A percentile compares a stretch with the other conserved stretches of the same genome.
Evolutionary conservation across 805 yeast genomes (phyloP).

Genomic region (Soucietia sequanensis): DNA sequence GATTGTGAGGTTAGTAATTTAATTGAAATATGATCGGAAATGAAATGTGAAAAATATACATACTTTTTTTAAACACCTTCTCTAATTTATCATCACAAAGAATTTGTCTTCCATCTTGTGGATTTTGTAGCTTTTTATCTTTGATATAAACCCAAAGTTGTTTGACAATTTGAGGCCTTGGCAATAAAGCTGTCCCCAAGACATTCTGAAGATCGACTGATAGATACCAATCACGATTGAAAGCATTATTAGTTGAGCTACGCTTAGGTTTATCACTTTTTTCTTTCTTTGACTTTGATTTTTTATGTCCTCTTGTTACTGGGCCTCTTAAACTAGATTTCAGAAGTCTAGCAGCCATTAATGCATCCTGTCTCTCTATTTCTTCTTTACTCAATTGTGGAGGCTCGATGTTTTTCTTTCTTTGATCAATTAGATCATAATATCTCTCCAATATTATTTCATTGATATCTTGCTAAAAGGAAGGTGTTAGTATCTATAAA

Average conservation of each 20-base stretch:
- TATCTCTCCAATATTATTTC: slow-evolving; percentile 60
- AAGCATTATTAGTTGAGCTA: slow-evolving; percentile 31
- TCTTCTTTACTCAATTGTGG: slow-evolving; percentile 24
- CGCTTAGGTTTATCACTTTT: slow-evolving; percentile 9
- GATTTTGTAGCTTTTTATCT: slow-evolving; percentile 60
- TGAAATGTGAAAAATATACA: too few relatives aligned
- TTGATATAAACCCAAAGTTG: slow-evolving; percentile 70
- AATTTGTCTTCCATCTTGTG: slow-evolving; percentile 62
- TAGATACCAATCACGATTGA: slow-evolving; percentile 45
- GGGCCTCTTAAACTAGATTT: slow-evolving; percentile 21
- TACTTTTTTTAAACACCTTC: slow-evolving; percentile 58
- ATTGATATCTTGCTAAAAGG: slow-evolving; percentile 51
- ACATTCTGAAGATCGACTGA: slow-evolving; percentile 52
- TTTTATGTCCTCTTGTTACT: slow-evolving; percentile 14
- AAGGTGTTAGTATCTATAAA: slow-evolving; percentile 15
- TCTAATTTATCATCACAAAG: slow-evolving; percentile 58
- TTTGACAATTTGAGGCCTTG: slow-evolving; percentile 73
- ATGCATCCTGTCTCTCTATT: slow-evolving; percentile 48
- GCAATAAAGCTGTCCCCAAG: slow-evolving; percentile 40
- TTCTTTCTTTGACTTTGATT: slow-evolving; percentile 12
- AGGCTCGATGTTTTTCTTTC: slow-evolving; percentile 25
- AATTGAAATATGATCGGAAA: background rate
- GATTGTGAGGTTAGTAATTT: slow-evolving; percentile 12
- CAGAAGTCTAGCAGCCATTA: slow-evolving; percentile 52
- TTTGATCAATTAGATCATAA: slow-evolving; percentile 42